Conservation (phyloP, 495 filamentous ascomycete genomes). For the Xylaria venustula region DNA sequence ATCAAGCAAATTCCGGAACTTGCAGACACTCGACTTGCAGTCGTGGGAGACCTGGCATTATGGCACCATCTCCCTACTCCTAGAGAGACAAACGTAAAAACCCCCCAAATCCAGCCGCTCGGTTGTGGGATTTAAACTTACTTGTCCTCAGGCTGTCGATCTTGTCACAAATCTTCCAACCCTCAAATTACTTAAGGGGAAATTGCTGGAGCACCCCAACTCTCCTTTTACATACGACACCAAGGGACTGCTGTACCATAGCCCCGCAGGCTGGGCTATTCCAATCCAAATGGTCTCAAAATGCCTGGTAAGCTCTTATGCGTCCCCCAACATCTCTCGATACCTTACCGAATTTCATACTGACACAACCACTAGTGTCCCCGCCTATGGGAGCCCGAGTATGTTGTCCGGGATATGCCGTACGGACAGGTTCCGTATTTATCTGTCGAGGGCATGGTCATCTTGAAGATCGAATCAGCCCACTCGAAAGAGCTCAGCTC, state of each 20-base stretch:
- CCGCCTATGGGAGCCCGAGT: conserved; percentile 20
- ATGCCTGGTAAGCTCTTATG: conserved; percentile 23
- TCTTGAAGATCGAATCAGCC: conserved; percentile 25
- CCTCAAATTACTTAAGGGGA: conserved; percentile 19
- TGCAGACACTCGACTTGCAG: conserved; percentile 18
- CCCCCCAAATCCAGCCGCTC: too few species aligned
- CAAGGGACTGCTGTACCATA: conserved; percentile 18
- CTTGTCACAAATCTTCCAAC: conserved; percentile 24
- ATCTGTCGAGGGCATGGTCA: conserved; percentile 24
- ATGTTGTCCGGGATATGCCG: conserved; percentile 18
- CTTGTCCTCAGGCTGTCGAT: conserved; percentile 21
- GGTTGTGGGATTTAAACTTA: too few species aligned
- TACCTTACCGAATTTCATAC: neutral
- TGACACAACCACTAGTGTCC: conserved; percentile 12
- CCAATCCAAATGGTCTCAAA: conserved; percentile 18
- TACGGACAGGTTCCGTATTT: conserved; percentile 22
- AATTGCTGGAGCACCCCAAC: conserved; percentile 17
- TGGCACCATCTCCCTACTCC: conserved; percentile 27
- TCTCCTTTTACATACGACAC: conserved; percentile 23
- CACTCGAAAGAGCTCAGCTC: conserved; percentile 16
- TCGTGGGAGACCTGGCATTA: conserved; percentile 24
- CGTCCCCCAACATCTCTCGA: neutral
- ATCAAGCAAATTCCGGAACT: conserved; percentile 30
- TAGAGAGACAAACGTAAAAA: conserved; percentile 24
- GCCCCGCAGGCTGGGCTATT: conserved; percentile 16